Conservation (phyloP, 1,139 yeast genomes). For the Saccharomycopsis hybrid region DNA sequence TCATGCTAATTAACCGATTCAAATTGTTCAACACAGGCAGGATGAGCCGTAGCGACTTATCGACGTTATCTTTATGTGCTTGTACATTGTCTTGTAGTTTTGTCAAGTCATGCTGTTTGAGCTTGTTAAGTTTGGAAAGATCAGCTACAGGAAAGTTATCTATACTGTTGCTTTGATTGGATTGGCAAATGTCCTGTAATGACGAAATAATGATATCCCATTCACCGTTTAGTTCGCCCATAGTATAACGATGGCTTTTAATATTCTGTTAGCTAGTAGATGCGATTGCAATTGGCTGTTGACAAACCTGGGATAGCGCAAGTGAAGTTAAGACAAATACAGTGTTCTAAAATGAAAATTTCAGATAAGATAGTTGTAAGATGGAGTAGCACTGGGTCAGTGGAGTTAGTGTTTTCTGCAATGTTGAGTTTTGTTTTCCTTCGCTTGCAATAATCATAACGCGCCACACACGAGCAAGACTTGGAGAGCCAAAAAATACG, state of each 20-base stretch:
- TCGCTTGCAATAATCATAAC: background rate
- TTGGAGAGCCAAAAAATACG: no score
- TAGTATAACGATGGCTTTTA: no score
- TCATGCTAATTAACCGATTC: slow-evolving; percentile 21
- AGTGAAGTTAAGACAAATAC: no score
- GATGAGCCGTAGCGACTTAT: slow-evolving; percentile 44
- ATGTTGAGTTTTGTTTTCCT: background rate
- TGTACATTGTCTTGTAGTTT: slow-evolving; percentile 36
- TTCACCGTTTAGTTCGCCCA: no score
- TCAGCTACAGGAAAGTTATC: slow-evolving; percentile 39
- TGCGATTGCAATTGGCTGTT: no score
- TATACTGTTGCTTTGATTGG: slow-evolving; percentile 48
- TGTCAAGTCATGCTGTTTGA: slow-evolving; percentile 30
- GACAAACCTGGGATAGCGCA: no score
- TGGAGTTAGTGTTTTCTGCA: no score
- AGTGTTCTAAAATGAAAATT: no score
- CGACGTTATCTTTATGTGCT: slow-evolving; percentile 52
- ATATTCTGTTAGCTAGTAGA: no score
- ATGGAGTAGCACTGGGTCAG: no score
- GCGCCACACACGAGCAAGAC: background rate
- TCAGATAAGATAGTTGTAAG: no score
- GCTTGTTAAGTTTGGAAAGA: slow-evolving; percentile 26
- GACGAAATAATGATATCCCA: slow-evolving; percentile 67
- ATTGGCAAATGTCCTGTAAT: slow-evolving; percentile 59
- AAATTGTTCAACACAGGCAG: slow-evolving; percentile 32